Evolutionary conservation across 169 alveolate species (phyloP).

Genomic region (Plasmodium cynomolgi): DNA sequence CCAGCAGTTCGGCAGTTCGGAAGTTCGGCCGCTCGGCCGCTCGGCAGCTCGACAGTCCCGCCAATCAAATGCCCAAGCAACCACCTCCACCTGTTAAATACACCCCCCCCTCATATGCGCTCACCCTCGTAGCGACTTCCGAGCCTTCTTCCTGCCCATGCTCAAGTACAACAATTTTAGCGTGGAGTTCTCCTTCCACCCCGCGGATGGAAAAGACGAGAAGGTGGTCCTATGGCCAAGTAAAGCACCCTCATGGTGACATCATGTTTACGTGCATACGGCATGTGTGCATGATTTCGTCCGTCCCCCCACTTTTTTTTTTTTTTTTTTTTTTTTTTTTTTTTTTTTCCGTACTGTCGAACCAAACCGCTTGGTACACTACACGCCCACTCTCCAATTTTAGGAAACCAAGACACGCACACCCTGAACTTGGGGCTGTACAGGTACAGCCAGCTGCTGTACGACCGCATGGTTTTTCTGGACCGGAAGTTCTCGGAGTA

Average conservation of each 20-base stretch:
- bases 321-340: conserved; percentile 5
- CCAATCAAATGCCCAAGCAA: background rate
- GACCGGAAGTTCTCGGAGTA: conserved; percentile 24
- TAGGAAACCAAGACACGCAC: conserved; percentile 28
- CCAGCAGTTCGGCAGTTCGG: background rate
- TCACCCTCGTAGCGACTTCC: conserved; percentile 21
- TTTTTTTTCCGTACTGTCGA: conserved; percentile 4
- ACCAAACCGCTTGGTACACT: background rate
- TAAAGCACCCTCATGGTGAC: background rate
- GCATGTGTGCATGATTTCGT: background rate
- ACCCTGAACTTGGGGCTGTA: conserved; percentile 25
- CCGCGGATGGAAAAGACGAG: conserved; percentile 1
- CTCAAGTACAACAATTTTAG: conserved; percentile 36
- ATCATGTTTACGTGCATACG: background rate
- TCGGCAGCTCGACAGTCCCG: too few relatives aligned
- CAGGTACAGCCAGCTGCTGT: conserved; percentile 51
- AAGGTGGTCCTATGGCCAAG: conserved; percentile 28
- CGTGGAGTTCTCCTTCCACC: conserved; percentile 14
- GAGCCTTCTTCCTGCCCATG: conserved; percentile 23
- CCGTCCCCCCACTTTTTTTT: too few relatives aligned
- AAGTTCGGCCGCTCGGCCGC: background rate
- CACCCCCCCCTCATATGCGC: too few relatives aligned
- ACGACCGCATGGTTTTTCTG: conserved; percentile 28
- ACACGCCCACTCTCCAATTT: background rate
- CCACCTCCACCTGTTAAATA: background rate